Evolutionary conservation across 441 rosid genomes (phyloP).

Genomic region (Arabidopsis lyrata): DNA sequence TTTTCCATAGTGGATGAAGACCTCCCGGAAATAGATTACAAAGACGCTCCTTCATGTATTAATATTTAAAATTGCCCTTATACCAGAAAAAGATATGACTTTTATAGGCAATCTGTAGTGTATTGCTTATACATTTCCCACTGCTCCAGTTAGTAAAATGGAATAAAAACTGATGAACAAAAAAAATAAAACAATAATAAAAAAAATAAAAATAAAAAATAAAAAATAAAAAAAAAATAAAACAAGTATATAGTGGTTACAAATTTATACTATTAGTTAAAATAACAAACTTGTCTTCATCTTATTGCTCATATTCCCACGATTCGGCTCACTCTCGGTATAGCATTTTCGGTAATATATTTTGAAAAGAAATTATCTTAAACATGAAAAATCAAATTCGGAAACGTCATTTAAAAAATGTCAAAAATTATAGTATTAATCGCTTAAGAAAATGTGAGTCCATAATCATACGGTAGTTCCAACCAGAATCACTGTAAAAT

Average conservation of each 20-base stretch:
- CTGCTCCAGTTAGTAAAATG: neutral
- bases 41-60: neutral
- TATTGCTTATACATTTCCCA: neutral
- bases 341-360: neutral
- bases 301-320: neutral
- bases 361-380: neutral
- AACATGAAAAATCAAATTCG: neutral
- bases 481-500: neutral
- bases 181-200: neutral
- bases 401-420: neutral
- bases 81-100: constrained; percentile 20
- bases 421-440: neutral
- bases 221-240: neutral
- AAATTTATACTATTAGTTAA: neutral
- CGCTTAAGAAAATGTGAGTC: neutral
- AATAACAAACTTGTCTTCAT: neutral
- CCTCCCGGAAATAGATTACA: neutral
- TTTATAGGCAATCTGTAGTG: neutral
- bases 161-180: neutral
- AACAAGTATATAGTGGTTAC: neutral
- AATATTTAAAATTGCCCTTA: neutral
- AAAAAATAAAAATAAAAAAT: no score
- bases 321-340: neutral
- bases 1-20: constrained; percentile 29
- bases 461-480: neutral